Conservation (phyloP, 73 alveolate species). For the Urostyla sp. region DNA sequence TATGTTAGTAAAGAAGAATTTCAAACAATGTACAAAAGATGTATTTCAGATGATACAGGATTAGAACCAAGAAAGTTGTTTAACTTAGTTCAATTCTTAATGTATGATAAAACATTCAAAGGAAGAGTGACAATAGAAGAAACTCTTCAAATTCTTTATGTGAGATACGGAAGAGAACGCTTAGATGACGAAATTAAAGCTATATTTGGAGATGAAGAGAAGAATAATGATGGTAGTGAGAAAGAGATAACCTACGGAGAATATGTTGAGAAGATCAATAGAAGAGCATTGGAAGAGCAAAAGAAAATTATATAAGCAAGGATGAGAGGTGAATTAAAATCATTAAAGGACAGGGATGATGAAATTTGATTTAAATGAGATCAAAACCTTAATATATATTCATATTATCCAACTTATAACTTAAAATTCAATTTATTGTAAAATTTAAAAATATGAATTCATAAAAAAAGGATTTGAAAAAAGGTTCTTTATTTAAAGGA, state of each 20-base stretch:
- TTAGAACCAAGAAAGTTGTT: conserved; percentile 94
- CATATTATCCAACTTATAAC: too few species aligned
- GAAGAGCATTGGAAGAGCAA: conserved; percentile 71
- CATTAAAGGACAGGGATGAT: conserved; percentile 26
- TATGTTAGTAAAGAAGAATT: conserved; percentile 85
- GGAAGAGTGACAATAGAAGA: conserved; percentile 95
- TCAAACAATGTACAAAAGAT: conserved; percentile 94
- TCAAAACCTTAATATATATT: too few species aligned
- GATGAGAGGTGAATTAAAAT: conserved; percentile 62
- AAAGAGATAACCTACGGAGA: conserved; percentile 74
- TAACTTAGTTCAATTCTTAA: conserved; percentile 91
- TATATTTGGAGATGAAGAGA: conserved; percentile 81
- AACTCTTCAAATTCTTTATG: conserved; percentile 93
- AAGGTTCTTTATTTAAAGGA: too few species aligned
- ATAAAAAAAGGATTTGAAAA: too few species aligned
- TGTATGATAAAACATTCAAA: conserved; percentile 94
- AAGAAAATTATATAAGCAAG: conserved; percentile 53
- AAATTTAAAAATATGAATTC: too few species aligned
- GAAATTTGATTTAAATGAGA: too few species aligned
- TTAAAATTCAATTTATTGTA: too few species aligned
- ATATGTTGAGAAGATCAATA: conserved; percentile 76
- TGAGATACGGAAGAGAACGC: conserved; percentile 86
- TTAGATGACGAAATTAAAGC: conserved; percentile 82
- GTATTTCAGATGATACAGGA: conserved; percentile 92
- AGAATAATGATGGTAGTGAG: conserved; percentile 73